Evolutionary conservation across 129 eudicot genomes (phyloP).

Genomic region (Escallonia rubra): DNA sequence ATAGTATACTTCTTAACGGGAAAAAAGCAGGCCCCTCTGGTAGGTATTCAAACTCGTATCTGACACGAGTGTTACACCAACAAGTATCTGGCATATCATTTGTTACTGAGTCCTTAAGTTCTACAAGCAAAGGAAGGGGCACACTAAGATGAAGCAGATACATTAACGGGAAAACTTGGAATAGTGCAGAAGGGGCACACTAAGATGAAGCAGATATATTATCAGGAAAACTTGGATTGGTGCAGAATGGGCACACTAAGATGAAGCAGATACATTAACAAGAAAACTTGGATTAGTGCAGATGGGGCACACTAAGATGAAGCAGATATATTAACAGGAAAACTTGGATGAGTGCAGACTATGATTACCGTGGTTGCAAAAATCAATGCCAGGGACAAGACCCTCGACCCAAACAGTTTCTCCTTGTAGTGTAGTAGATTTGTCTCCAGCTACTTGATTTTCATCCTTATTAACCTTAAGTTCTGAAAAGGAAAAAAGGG

Average conservation of each 20-base stretch:
- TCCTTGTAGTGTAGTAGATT: conserved; percentile 33
- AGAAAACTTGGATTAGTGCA: background rate
- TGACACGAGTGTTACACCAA: no score
- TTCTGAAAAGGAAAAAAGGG: conserved; percentile 26
- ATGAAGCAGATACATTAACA: background rate
- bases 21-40: no score
- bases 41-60: no score
- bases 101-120: background rate
- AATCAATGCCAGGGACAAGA: conserved; percentile 96
- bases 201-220: background rate
- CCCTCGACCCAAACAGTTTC: conserved; percentile 91
- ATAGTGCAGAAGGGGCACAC: background rate
- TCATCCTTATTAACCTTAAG: conserved; percentile 18
- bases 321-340: background rate
- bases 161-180: background rate
- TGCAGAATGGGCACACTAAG: background rate
- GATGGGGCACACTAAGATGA: background rate
- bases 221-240: no score
- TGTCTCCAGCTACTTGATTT: conserved; percentile 23
- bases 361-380: conserved; percentile 90
- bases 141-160: background rate
- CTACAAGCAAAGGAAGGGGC: background rate
- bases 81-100: no score
- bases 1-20: no score
- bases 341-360: background rate